Evolutionary conservation across 345 rosid species (phyloP), one percentile per base, ranked within the genome.

Genomic region (Citrus medica): DNA sequence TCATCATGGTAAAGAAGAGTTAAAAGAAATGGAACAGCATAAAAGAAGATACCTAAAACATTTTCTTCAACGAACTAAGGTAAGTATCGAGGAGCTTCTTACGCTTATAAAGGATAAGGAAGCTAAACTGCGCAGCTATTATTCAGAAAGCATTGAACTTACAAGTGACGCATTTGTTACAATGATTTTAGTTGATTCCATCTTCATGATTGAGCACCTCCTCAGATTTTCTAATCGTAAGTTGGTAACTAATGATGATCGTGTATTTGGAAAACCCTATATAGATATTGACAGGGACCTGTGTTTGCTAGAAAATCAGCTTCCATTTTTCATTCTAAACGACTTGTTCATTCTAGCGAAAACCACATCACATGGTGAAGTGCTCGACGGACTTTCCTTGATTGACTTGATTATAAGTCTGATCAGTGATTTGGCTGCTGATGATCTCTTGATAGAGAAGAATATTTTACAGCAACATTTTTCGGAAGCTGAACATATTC

Each of bases 271-370:
- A 40, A 78, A 58, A 40, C 77, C 79, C 4, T 14, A 61, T 48
- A 71, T 81, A 70, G 7, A 24, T 2, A 48, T 48, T 48, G 48
- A 9, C 48, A 10, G 0, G 0, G 84, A 83, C 62, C 2, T 85
- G 42, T 17, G 33, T 30, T 53, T 75, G n/a, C 75, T 82, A 8
- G 84, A 85, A 63, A 85, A 85, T 79, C 37, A 35, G 37, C 37
- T 85, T 42, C 81, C 84, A 1, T 53, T 80, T 14, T 85, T 82
- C 4, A 72, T 83, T 51, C 40, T 82, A 2, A 13, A 80, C 19
- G 82, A 76, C 21, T 12, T 82, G 67, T 69, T 35, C 0, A 4
- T 32, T 0, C 58, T 76, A 25, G 46, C 68, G 25, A 70, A 40
- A 38, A 46, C n/a, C 22, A 1, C 27, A 19, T 3, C 16, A 7